phyloP scores from a whole-genome alignment of 345 rosid genomes.

The Populus pruinosa region DNA sequence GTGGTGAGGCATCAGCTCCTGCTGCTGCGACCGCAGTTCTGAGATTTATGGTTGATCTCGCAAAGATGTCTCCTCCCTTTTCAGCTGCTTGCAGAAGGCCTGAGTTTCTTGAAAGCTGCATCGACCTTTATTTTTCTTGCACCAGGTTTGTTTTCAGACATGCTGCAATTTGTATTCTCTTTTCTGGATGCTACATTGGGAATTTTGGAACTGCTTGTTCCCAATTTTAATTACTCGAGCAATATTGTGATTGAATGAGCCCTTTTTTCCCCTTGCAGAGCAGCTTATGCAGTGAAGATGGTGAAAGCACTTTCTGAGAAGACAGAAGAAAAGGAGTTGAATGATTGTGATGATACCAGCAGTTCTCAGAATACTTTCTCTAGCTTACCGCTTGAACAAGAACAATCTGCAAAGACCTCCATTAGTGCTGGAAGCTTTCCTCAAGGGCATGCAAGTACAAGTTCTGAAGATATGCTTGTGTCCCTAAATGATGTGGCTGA shows the following conservation, averaged over 20 bases:
- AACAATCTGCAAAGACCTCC: slow-evolving; percentile 76
- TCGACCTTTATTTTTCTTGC: slow-evolving; percentile 93
- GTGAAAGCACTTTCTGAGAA: slow-evolving; percentile 69
- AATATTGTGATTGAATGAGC: background rate
- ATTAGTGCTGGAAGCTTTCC: slow-evolving; percentile 88
- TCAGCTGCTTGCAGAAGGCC: slow-evolving; percentile 88
- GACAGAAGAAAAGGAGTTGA: slow-evolving; percentile 73
- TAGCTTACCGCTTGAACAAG: slow-evolving; percentile 82
- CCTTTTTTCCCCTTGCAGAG: slow-evolving; percentile 49
- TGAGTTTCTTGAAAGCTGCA: slow-evolving; percentile 88
- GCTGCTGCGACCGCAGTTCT: slow-evolving; percentile 95
- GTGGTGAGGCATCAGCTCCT: slow-evolving; percentile 99
- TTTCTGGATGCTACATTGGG: background rate
- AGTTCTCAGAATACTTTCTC: slow-evolving; percentile 81
- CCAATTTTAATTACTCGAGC: background rate
- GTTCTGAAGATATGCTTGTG: slow-evolving; percentile 67
- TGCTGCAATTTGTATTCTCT: slow-evolving; percentile 16
- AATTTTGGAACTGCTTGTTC: background rate
- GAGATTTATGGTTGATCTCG: slow-evolving; percentile 99
- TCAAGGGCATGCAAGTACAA: slow-evolving; percentile 74
- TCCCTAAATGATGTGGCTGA: slow-evolving; percentile 39
- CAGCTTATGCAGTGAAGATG: slow-evolving; percentile 83
- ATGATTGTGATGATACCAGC: slow-evolving; percentile 65
- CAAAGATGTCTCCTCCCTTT: slow-evolving; percentile 94
- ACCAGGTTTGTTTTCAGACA: slow-evolving; percentile 61